Evolutionary conservation across 2,329 filamentous ascomycete genomes (phyloP).

Genomic region (Fusarium annulatum): DNA sequence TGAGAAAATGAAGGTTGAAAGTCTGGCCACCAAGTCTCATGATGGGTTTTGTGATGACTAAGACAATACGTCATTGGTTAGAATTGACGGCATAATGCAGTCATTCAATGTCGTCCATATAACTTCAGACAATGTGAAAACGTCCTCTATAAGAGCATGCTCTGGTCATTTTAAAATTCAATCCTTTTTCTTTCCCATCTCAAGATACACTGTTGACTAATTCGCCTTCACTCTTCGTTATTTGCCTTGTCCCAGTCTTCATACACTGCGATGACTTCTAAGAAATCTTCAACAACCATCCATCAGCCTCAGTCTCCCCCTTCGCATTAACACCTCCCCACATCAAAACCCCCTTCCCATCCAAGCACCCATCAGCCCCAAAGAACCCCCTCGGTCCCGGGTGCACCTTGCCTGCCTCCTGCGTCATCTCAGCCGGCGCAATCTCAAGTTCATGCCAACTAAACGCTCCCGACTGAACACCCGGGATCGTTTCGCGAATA

Average conservation of each 20-base stretch:
- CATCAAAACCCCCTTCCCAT: constrained; percentile 25
- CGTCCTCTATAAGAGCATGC: accelerated
- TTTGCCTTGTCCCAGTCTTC: accelerated
- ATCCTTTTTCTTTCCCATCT: accelerated
- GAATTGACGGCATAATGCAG: background rate
- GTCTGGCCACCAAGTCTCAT: background rate
- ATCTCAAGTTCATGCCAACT: constrained; percentile 39
- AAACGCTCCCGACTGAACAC: constrained; percentile 25
- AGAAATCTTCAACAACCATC: constrained; percentile 34
- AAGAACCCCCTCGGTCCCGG: constrained; percentile 36
- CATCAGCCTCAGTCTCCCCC: constrained; percentile 37
- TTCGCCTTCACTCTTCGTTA: accelerated
- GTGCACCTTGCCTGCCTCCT: constrained; percentile 33
- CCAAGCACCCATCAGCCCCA: constrained; percentile 26
- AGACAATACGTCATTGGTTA: constrained; percentile 24
- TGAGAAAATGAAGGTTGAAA: background rate
- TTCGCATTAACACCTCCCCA: constrained; percentile 40
- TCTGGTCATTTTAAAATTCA: too few relatives aligned
- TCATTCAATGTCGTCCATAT: background rate
- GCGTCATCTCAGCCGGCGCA: constrained; percentile 26
- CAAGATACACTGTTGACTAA: accelerated
- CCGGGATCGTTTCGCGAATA: constrained; percentile 20
- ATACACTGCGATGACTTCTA: background rate
- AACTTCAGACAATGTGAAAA: accelerated
- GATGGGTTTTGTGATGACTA: background rate